Base-by-base conservation (phyloP, 2,329 filamentous ascomycete genomes). In the Pestalotiopsis fici region DNA sequence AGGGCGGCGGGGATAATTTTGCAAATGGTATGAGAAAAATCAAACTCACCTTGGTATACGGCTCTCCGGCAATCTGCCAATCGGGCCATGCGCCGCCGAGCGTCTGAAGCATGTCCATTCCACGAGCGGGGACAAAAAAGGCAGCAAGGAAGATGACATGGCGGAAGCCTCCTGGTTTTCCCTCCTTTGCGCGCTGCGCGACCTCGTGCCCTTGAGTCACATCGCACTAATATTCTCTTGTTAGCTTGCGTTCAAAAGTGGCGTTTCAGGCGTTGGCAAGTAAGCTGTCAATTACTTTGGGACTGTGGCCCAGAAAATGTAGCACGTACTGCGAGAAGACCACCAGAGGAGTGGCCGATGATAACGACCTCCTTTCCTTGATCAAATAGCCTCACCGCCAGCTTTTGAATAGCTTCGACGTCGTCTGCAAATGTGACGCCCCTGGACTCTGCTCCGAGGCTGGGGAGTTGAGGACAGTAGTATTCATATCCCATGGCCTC, bases 141-240 rank as follows among this genome's bases (percentile, higher is more conserved):
- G 28, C 35, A 25, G 59, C 59, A 18, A 62, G 27, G 4, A 37
- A 62, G 27, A 62, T 43, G 18, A 62, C 18, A 25, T 43, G 59
- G 37, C 35, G 27, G n/a, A 62, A 62, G 2, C 59, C 59, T n/a
- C 59, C 59, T 62, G 59, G 27, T 27, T 62, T 62, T 21, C 59
- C 59, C 18, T 62, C 59, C 28, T 35, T 43, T n/a, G 59, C 35
- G 21, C 59, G 59, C 59, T 62, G 28, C 31, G n/a, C 12, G n/a
- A 62, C 25, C 13, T n/a, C 31, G 59, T 37, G 35, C 25, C 35
- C 35, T 31, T 62, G 27, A 6, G 59, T 62, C 15, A 27, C 59
- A 35, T 18, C 59, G 25, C 56, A 59, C 56, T 59, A 7, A 59
- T 27, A n/a, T n/a, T n/a, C 21, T n/a, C 15, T 9, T 15, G 56